Evolutionary conservation across 177 flowering plant genomes (phyloP), one percentile per base, ranked within the genome.

Genomic region (Tripterygium wilfordii): DNA sequence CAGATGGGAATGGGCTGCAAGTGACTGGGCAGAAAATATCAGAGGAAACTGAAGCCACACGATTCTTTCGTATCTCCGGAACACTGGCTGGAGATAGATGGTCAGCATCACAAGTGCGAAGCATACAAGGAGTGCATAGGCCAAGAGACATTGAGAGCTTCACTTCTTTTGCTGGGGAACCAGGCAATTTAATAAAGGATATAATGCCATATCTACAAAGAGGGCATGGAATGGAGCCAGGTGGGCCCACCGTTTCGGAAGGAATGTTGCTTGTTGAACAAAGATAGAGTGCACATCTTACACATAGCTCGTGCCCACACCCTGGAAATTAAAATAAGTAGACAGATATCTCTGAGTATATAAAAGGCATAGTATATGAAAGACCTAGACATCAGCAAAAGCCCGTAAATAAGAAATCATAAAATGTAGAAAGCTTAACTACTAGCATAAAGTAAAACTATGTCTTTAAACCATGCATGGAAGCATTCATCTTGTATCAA

Each of bases 101-200:
- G 21, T 69, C 82, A n/a, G 67, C 57, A 40, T 72, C 80, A 36
- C 78, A 57, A 20, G 78, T 58, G 49, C 80, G 96, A 46, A 84
- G 95, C 75, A 86, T 88, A 75, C 99, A 92, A 5, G 97, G 89
- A 25, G 88, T 82, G 62, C 99, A 92, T 20, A 88, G 75, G 60
- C 84, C 77, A 36, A 82, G 88, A 13, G 99, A 74, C 30, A 68
- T 31, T n/a, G 70, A 69, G 22, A 71, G 49, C 58, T 79, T 82
- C n/a, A 73, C 71, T 53, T 82, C 96, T 58, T 80, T 88, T 14
- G 67, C 57, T 8, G 75, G 68, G 45, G 86, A 76, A 36, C 80
- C 72, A 8, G 82, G 80, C 35, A 88, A 62, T 62, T 70, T 82
- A 23, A 39, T 33, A 31, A 91, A 85, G 4, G 83, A 74, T 16